These are phyloP conservation scores for Oxalis stricta DNA, from an alignment of 441 rosid genomes.

Conservation along the genomic window DNA sequence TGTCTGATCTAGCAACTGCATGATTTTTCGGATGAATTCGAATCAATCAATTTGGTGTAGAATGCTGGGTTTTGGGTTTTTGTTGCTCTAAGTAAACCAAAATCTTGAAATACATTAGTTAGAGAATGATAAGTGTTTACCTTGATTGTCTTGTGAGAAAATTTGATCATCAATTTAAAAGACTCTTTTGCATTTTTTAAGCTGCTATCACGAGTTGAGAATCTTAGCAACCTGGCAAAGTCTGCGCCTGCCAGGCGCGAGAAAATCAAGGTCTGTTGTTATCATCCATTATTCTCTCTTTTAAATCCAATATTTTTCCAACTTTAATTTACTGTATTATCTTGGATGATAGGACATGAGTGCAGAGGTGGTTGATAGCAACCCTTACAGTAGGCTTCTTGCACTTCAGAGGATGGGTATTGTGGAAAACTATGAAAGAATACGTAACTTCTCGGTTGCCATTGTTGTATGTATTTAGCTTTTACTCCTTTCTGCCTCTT, in stretches of 20 bases:
- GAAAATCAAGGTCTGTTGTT: constrained; percentile 57
- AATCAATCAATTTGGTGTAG: no score
- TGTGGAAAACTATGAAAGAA: constrained; percentile 75
- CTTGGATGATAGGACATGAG: constrained; percentile 66
- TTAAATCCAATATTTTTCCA: background rate
- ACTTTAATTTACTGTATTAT: background rate
- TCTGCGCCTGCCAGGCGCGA: constrained; percentile 44
- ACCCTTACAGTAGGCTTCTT: constrained; percentile 97
- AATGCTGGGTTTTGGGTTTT: background rate
- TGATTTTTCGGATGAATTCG: no score
- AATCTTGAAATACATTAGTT: no score
- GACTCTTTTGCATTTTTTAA: constrained; percentile 14
- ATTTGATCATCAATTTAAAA: background rate
- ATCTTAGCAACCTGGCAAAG: constrained; percentile 38
- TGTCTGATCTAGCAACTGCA: no score
- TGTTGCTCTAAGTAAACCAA: no score
- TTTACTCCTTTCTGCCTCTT: constrained; percentile 5
- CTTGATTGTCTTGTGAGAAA: background rate
- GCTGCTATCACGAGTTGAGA: constrained; percentile 53
- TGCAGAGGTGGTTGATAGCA: constrained; percentile 90
- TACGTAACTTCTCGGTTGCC: constrained; percentile 84
- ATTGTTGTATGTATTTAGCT: constrained; percentile 66
- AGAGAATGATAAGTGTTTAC: background rate
- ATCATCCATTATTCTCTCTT: background rate
- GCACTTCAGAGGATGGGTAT: constrained; percentile 98